These are phyloP conservation scores for Aspergillus avenaceus DNA, from an alignment of 495 filamentous ascomycete species.

Conservation along the genomic window DNA sequence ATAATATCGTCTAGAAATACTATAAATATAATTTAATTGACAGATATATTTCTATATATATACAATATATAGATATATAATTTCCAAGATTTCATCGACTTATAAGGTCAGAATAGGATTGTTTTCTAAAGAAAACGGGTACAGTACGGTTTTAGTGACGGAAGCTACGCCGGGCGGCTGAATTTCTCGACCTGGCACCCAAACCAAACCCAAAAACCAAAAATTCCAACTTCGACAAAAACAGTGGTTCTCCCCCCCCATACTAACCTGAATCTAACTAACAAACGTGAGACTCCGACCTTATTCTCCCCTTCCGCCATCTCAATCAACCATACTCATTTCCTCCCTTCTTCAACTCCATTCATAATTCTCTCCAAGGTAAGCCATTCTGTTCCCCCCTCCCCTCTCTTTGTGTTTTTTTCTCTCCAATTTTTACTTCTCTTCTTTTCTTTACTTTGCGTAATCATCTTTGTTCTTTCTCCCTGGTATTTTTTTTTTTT, in stretches of 20 bases:
- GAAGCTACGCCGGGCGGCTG: constrained; percentile 29
- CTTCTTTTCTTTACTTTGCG: neutral
- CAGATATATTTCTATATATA: neutral
- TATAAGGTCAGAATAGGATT: neutral
- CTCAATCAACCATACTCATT: constrained; percentile 11
- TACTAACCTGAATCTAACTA: no score
- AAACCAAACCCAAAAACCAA: constrained; percentile 24
- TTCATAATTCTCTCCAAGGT: neutral
- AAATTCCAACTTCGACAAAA: constrained; percentile 20
- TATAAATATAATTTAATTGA: neutral
- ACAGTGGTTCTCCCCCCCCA: constrained; percentile 13
- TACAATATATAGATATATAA: neutral
- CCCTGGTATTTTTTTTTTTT: constrained; percentile 3
- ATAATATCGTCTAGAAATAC: neutral
- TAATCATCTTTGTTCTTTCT: neutral
- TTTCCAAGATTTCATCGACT: no score
- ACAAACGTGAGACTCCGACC: neutral
- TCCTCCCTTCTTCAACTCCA: constrained; percentile 16
- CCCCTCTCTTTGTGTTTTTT: neutral
- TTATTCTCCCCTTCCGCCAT: constrained; percentile 4
- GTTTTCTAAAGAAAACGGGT: no score
- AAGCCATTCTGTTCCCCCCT: constrained; percentile 8
- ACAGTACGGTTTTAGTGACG: constrained; percentile 22
- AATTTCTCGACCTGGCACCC: constrained; percentile 30
- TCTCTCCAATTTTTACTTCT: neutral